Evolutionary conservation across 1,284 basidiomycete genomes (phyloP).

Genomic region (Salmacisia buchloeana): DNA sequence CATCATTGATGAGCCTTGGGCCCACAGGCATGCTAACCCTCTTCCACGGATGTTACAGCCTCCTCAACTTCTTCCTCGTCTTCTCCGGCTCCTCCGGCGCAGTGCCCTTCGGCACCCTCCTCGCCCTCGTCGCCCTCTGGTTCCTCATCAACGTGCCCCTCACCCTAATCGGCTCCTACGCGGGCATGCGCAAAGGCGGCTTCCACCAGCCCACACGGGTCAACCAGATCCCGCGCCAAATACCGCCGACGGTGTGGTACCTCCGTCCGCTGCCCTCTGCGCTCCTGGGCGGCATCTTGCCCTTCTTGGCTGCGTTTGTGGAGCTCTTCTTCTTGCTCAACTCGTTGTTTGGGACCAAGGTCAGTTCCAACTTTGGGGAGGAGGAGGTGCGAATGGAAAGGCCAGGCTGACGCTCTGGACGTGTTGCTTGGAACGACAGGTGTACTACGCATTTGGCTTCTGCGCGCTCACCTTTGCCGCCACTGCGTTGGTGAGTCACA

Average conservation of each 20-base stretch:
- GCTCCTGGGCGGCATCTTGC: conserved; percentile 80
- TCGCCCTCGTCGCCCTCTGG: conserved; percentile 86
- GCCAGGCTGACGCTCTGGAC: too few relatives aligned
- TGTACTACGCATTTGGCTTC: conserved; percentile 84
- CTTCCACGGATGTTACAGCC: conserved; percentile 11
- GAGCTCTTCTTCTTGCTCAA: conserved; percentile 92
- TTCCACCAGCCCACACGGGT: conserved; percentile 77
- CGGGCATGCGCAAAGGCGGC: conserved; percentile 82
- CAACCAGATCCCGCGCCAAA: conserved; percentile 72
- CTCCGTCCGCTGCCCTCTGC: conserved; percentile 61
- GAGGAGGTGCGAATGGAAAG: too few relatives aligned
- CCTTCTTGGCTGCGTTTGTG: conserved; percentile 93
- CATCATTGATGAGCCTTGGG: conserved; percentile 7
- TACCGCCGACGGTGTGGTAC: conserved; percentile 51
- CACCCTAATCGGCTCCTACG: conserved; percentile 58
- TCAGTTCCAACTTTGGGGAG: conserved; percentile 41
- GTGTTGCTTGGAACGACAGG: too few relatives aligned
- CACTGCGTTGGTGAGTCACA: conserved; percentile 74
- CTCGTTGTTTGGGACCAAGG: conserved; percentile 84
- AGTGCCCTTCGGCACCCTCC: conserved; percentile 87
- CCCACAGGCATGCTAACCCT: neutral
- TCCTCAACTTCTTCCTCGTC: conserved; percentile 57
- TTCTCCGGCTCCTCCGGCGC: conserved; percentile 83
- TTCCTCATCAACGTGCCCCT: conserved; percentile 86
- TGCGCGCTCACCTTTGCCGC: conserved; percentile 79